Base-by-base conservation (phyloP, 768 basidiomycete genomes). In the Boletus reticuloceps region DNA sequence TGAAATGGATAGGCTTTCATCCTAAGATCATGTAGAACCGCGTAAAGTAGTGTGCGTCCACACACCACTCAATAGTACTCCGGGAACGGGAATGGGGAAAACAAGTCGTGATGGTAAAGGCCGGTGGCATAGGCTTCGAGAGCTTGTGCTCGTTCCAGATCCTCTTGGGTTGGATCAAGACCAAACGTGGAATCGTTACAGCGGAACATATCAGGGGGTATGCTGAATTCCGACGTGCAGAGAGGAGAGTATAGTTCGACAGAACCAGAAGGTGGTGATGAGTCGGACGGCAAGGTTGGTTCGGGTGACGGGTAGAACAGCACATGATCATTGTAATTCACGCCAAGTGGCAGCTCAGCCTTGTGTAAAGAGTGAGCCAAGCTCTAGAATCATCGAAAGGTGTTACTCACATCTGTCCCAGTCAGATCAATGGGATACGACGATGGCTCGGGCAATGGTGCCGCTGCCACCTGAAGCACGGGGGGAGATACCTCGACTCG, bases 51-150 rank as follows among this genome's bases (percentile, higher is more conserved):
- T 36, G 34, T 36, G 34, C 13, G 34, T 36, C 11, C 11, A 36
- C 34, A 36, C 34, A 11, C n/a, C 11, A 39, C n/a, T 64, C 54
- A 64, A 27, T 42, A 50, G n/a, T 55, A 59, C 31, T 64, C 63
- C 27, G 64, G 52, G 20, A 64, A 63, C 9, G 53, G 13, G 44
- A 63, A 64, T 0, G 55, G 61, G 6, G 58, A 53, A 42, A 67
- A 61, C 10, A 69, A n/a, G 39, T 71, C 65, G 16, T 61, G 57
- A 19, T 62, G 52, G 32, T 71, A 58, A n/a, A 69, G 55, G 25
- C 69, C 70, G 12, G 68, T 65, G 10, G 65, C 55, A 50, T 71
- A 69, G 12, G 63, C 68, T 40, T 71, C 65, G 34, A 69, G 65
- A 19, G 63, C 69, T 47, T 64, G 68, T 2, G 56, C 64, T 13